phyloP scores from a whole-genome alignment of 768 basidiomycete genomes.

The Pleurotus pulmonarius region DNA sequence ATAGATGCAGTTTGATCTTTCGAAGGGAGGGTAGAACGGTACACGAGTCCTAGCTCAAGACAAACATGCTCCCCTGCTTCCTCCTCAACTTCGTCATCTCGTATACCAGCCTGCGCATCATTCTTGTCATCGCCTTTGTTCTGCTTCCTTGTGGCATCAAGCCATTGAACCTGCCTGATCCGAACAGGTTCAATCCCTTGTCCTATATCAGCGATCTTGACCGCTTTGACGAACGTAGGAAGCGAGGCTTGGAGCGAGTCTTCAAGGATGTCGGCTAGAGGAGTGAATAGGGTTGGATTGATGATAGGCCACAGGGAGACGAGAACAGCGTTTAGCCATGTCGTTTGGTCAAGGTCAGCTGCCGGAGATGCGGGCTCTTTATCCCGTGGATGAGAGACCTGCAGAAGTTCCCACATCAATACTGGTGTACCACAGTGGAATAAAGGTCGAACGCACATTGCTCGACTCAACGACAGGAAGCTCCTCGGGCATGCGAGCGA shows the following conservation, averaged over 20 bases:
- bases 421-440: too few relatives aligned
- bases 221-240: slow-evolving; percentile 48
- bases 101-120: slow-evolving; percentile 24
- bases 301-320: slow-evolving; percentile 68
- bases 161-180: slow-evolving; percentile 29
- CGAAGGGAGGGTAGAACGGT: slow-evolving; percentile 41
- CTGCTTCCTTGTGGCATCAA: background rate
- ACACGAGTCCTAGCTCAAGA: slow-evolving; percentile 68
- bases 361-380: background rate
- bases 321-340: slow-evolving; percentile 66
- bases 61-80: slow-evolving; percentile 49
- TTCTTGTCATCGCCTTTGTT: slow-evolving; percentile 13
- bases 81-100: slow-evolving; percentile 25
- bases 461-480: background rate
- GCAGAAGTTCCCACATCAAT: background rate
- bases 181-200: slow-evolving; percentile 67
- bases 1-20: slow-evolving; percentile 29
- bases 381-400: background rate
- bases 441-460: too few relatives aligned
- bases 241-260: slow-evolving; percentile 54
- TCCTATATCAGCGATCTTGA: slow-evolving; percentile 70
- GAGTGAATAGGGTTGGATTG: slow-evolving; percentile 61
- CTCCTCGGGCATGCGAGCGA: background rate
- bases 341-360: slow-evolving; percentile 28
- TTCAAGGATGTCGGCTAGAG: slow-evolving; percentile 60